Evolutionary conservation across 2,329 filamentous ascomycete species (phyloP).

Genomic region (Lasiodiplodia sp.): DNA sequence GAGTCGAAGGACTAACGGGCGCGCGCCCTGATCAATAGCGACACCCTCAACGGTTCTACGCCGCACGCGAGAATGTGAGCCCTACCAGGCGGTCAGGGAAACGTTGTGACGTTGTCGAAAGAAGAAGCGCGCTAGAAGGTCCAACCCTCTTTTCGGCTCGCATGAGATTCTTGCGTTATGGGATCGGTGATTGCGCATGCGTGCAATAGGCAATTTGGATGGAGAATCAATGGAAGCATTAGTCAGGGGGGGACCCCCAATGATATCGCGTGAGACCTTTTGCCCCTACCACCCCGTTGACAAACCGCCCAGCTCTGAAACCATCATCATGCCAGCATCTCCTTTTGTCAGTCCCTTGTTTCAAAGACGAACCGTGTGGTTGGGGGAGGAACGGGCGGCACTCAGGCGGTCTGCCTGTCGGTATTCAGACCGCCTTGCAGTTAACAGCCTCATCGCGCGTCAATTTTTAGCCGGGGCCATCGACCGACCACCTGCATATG

Average conservation of each 20-base stretch:
- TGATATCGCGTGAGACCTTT: not conserved
- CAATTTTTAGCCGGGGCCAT: too few species aligned
- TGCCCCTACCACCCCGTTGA: not conserved
- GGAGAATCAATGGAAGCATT: not conserved
- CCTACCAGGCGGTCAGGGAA: too few species aligned
- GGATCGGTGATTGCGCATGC: too few species aligned
- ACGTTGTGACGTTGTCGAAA: too few species aligned
- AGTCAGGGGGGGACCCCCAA: not conserved
- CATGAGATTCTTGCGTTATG: too few species aligned
- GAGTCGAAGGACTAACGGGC: not conserved
- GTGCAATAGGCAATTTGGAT: not conserved
- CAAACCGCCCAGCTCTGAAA: not conserved
- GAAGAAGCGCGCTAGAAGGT: too few species aligned
- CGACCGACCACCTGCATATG: too few species aligned
- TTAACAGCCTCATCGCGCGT: too few species aligned
- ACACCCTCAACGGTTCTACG: not conserved
- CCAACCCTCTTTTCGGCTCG: too few species aligned
- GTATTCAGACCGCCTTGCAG: not conserved
- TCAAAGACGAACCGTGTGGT: not conserved
- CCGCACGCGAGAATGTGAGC: too few species aligned
- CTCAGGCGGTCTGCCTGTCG: not conserved
- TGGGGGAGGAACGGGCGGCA: too few species aligned
- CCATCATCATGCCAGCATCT: not conserved
- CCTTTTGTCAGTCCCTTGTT: not conserved
- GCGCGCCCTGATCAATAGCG: not conserved